Evolutionary conservation across 192 early-diverging fungal genomes (phyloP), one percentile per base, ranked within the genome.

Genomic region (Umbelopsis sp.): DNA sequence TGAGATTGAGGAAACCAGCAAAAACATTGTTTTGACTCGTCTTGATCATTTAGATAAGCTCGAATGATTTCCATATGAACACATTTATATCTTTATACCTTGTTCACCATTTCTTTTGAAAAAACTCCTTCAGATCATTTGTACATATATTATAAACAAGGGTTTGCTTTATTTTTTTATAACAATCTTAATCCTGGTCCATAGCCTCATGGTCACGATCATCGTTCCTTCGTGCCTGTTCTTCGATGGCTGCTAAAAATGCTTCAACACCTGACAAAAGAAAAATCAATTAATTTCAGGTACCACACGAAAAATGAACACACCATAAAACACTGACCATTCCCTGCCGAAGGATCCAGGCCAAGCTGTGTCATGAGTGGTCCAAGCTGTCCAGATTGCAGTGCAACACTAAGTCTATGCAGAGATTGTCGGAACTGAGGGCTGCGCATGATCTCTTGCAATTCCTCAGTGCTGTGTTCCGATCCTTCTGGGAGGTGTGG

Each of bases 1-100:
- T 21, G 98, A 99, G 81, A 95, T 99, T 71, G 93, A 99, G 71
- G 98, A 99, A 71, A 99, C 95, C 9, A 95, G 94, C 50, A 91
- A 91, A 66, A 87, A 88, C 49, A 86, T 91, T 48, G 86, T 92
- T 8, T 74, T 94, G 71, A 85, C 87, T 53, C 81, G 92, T 48
- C 80, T 94, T 67, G 91, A 94, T 74, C 88, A 92, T 71, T 82
- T 94, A 11, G 89, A 91, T 72, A 90, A 87, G 49, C 69, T 93
- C 45, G 90, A 89, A 78, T 89, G 85, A 55, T 49, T 68, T 20
- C 15, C 27, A 27, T 27, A 35, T 7, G 0, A 35, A 33, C 15
- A 33, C 18, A 61, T 25, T 18, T 25, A 61, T 41, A 4, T 41
- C 18, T 33, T 61, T 61, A 61, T 61, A 61, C 55, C 30, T 61